Percentiles rank a stretch among this genome's conserved stretches.
Evolutionary conservation across 176 grass and related monocot species (phyloP).

Genomic region (Rhynchospora tenuis): DNA sequence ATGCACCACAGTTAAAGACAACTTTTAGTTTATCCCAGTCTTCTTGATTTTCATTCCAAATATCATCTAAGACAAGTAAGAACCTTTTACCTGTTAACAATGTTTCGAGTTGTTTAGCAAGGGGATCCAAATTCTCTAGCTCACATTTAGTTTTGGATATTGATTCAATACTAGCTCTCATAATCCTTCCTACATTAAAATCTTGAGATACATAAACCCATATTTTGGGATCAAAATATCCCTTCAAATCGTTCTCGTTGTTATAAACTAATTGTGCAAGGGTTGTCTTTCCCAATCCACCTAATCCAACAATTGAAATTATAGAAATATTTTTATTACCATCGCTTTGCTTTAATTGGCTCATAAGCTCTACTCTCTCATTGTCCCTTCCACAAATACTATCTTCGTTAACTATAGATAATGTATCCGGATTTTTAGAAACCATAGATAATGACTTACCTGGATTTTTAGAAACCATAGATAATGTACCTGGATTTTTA

Average conservation of each 20-base stretch:
- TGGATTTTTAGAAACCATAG: too few species aligned
- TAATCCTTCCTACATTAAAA: slow-evolving; percentile 8
- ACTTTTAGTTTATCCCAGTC: neutral
- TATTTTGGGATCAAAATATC: neutral
- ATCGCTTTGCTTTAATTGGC: neutral
- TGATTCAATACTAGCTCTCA: neutral
- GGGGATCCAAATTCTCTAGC: neutral
- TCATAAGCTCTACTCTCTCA: neutral
- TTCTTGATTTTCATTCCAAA: slow-evolving; percentile 18
- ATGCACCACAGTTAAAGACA: neutral
- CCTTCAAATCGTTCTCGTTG: neutral
- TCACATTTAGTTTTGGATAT: neutral
- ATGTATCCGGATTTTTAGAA: neutral
- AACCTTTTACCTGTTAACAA: neutral
- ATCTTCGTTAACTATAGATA: neutral
- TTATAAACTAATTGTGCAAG: slow-evolving; percentile 18
- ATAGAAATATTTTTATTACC: neutral
- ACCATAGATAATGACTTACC: too few species aligned
- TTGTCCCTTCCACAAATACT: neutral
- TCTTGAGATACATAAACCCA: slow-evolving; percentile 34
- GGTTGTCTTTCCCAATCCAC: slow-evolving; percentile 32
- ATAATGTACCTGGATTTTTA: too few species aligned
- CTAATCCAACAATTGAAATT: slow-evolving; percentile 4
- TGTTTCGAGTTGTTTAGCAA: neutral
- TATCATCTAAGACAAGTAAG: slow-evolving; percentile 33